phyloP scores from a whole-genome alignment of 2,329 filamentous ascomycete species.

The Leptoxyphium fumago region DNA sequence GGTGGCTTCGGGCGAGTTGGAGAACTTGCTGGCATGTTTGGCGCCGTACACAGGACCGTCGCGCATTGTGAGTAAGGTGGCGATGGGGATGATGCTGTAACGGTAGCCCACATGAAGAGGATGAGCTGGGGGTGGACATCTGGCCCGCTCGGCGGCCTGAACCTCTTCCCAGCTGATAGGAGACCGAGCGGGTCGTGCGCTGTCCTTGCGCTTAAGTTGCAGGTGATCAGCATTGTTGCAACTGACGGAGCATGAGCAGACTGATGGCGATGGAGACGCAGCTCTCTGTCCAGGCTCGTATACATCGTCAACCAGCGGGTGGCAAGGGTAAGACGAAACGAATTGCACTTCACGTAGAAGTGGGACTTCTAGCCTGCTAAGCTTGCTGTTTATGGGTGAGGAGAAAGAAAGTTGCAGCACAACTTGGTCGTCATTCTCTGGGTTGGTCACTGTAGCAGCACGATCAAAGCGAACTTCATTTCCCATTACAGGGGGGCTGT shows the following conservation, averaged over 20 bases:
- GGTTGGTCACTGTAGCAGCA: slow-evolving; percentile 6
- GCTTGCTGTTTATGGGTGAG: slow-evolving; percentile 8
- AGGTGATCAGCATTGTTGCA: background rate
- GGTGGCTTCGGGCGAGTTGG: background rate
- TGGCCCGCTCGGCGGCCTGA: slow-evolving; percentile 7
- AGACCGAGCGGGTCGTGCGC: background rate
- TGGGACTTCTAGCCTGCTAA: slow-evolving; percentile 17
- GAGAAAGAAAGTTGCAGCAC: slow-evolving; percentile 20
- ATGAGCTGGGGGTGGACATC: slow-evolving; percentile 20
- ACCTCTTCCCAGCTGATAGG: background rate
- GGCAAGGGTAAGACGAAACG: slow-evolving; percentile 39
- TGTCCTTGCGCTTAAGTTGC: background rate
- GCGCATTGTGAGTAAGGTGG: slow-evolving; percentile 8
- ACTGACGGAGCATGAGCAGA: background rate
- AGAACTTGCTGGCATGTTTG: background rate
- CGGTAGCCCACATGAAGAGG: slow-evolving; percentile 26
- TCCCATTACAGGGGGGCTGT: slow-evolving; percentile 16
- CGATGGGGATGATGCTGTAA: slow-evolving; percentile 22
- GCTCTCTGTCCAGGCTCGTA: background rate
- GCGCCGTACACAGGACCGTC: background rate
- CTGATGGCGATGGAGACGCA: background rate
- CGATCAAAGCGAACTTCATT: slow-evolving; percentile 14
- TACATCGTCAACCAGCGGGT: slow-evolving; percentile 21
- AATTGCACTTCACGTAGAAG: slow-evolving; percentile 39
- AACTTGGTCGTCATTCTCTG: slow-evolving; percentile 2